Conservation (phyloP, 805 yeast genomes). For the Myxozyma neglecta region DNA sequence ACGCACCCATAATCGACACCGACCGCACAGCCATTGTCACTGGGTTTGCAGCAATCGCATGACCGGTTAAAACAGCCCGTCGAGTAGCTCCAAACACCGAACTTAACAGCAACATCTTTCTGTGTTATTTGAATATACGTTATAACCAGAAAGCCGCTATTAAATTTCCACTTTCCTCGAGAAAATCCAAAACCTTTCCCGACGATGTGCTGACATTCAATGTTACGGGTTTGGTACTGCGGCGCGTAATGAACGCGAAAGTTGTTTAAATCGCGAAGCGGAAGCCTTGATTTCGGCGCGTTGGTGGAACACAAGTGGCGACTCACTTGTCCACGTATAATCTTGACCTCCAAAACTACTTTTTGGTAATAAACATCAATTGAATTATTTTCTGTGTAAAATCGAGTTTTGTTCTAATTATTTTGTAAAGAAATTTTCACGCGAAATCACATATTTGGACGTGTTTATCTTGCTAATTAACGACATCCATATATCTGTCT, state of each 20-base stretch:
- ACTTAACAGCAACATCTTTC: neutral
- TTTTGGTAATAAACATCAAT: too few relatives aligned
- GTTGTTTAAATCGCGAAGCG: too few relatives aligned
- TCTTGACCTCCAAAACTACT: too few relatives aligned
- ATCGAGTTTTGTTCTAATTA: too few relatives aligned
- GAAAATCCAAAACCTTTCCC: neutral
- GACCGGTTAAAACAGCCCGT: neutral
- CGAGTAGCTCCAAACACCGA: neutral
- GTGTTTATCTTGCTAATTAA: too few relatives aligned
- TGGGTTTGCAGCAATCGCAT: neutral
- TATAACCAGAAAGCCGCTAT: neutral
- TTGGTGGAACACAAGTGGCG: neutral
- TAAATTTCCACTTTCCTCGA: neutral
- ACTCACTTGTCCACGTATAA: too few relatives aligned
- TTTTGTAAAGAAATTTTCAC: too few relatives aligned
- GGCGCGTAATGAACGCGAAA: slow-evolving; percentile 6
- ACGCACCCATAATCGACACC: slow-evolving; percentile 14
- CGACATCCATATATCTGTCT: too few relatives aligned
- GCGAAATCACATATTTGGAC: too few relatives aligned
- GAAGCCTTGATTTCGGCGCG: neutral
- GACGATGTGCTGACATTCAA: neutral
- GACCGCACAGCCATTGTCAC: slow-evolving; percentile 1
- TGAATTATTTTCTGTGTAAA: too few relatives aligned
- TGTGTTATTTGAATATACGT: neutral
- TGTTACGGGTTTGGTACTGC: neutral